Base-by-base conservation (phyloP, 2,329 filamentous ascomycete genomes). In the Cladosporium austrohemisphaericum region DNA sequence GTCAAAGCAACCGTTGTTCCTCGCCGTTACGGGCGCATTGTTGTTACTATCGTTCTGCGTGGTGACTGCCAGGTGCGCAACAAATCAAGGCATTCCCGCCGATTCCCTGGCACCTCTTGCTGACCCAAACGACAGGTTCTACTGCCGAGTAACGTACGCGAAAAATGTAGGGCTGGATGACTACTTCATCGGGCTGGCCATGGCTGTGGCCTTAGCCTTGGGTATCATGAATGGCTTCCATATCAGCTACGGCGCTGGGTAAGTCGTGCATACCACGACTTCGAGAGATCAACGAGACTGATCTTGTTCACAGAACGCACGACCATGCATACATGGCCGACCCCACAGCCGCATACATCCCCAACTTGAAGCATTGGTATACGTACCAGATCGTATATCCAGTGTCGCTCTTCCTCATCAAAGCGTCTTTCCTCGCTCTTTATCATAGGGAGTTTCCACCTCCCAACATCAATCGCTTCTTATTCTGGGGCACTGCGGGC, bases 381-480 rank as follows among this genome's bases (percentile, higher is more conserved):
- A 56, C 58, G 7, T 62, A 60, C 47, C 60, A 62, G 49, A 22
- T 60, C 18, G 45, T 60, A 5, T 60, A 60, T 22, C 58, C 60
- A 16, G 56, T 54, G 47, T 52, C 57, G 11, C 32, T 62, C 18
- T 52, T 57, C n/a, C 56, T 59, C 40, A 54, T 57, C 36, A 60
- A 60, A 33, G 53, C 54, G 2, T 60, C 57, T 20, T 57, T 60
- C 28, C 51, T 62, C n/a, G 56, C 57, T 7, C 51, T 60, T 9
- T 60, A 62, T 51, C 29, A 57, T 14, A 40, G 43, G 18, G 14
- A 28, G 10, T 46, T 46, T 11, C 31, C 43, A 6, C 43, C 43
- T 14, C 43, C 43, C 2, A 36, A n/a, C 13, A 46, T 46, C 22
- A 46, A 46, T 19, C 22, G 16, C 36, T 25, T 19, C 6, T 7